Conservation (phyloP, 1,284 basidiomycete genomes). For the Leccinum pachyderme region DNA sequence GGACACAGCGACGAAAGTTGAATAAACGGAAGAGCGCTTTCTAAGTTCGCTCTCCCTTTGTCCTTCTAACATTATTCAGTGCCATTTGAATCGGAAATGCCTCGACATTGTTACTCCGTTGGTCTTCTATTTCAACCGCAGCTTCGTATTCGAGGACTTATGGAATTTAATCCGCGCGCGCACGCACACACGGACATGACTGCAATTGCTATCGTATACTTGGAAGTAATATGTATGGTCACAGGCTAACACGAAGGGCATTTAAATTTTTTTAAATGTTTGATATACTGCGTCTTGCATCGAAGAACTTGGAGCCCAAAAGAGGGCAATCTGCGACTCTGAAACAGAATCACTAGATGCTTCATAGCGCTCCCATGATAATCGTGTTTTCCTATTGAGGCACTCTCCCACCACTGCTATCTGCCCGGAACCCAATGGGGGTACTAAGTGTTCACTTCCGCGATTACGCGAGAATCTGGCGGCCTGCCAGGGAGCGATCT, state of each 20-base stretch:
- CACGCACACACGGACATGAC: background rate
- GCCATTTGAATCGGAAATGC: conserved; percentile 24
- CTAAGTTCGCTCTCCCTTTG: conserved; percentile 17
- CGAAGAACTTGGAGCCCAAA: conserved; percentile 6
- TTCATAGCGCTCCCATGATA: conserved; percentile 1
- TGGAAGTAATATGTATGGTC: conserved; percentile 2
- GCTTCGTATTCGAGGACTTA: conserved; percentile 11
- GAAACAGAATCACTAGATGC: background rate
- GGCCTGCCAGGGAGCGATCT: conserved; percentile 20
- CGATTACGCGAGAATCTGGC: conserved; percentile 26
- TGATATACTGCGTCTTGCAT: conserved; percentile 6
- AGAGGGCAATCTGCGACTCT: background rate
- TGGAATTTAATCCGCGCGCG: conserved; percentile 14
- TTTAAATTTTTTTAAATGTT: background rate
- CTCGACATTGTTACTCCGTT: conserved; percentile 18
- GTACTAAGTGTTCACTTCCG: conserved; percentile 27
- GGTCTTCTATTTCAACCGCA: conserved; percentile 19
- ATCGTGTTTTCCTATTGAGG: conserved; percentile 5
- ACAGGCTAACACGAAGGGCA: conserved; percentile 3
- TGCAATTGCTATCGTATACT: conserved; percentile 1
- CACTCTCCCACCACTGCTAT: conserved; percentile 12
- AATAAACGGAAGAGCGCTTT: conserved; percentile 33
- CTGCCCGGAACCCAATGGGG: conserved; percentile 5
- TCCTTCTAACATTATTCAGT: conserved; percentile 7
- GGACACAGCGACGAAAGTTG: conserved; percentile 31